These are phyloP conservation scores for Monilinia aucupariae DNA, from an alignment of 2,329 filamentous ascomycete species.

Conservation along the genomic window DNA sequence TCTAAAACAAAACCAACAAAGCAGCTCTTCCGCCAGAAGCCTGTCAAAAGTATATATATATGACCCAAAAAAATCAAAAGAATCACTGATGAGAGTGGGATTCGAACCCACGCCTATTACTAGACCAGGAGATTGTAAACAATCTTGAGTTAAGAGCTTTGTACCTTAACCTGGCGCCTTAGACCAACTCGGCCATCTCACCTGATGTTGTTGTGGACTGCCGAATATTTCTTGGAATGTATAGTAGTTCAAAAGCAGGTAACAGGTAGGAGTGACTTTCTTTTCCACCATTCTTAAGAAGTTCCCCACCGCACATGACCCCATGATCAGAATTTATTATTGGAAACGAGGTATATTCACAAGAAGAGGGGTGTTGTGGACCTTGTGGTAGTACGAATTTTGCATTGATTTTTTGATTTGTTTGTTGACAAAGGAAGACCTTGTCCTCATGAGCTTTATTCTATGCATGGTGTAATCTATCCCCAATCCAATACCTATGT, in stretches of 20 bases:
- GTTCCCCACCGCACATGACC: background rate
- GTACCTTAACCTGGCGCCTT: slow-evolving; percentile 14
- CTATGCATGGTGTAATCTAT: background rate
- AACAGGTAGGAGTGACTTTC: background rate
- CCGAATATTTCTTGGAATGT: rapidly evolving
- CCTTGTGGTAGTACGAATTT: background rate
- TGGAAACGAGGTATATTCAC: background rate
- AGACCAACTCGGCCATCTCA: slow-evolving; percentile 14
- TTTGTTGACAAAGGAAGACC: background rate
- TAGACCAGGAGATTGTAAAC: slow-evolving; percentile 9
- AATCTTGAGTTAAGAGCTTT: too few species aligned
- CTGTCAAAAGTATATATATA: background rate
- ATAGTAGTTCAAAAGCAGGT: background rate
- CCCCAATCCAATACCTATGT: background rate
- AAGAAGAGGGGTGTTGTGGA: too few species aligned
- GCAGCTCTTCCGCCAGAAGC: background rate
- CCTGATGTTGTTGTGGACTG: rapidly evolving
- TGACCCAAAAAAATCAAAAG: background rate
- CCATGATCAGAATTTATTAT: background rate
- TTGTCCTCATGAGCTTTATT: background rate
- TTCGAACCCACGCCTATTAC: slow-evolving; percentile 13
- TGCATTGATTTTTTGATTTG: background rate
- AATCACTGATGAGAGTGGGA: slow-evolving; percentile 2
- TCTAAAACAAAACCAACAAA: background rate
- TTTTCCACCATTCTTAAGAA: background rate